Percentiles rank a stretch among this genome's conserved stretches.
phyloP scores from a whole-genome alignment of 495 filamentous ascomycete species.

The Cenococcum geophilum region DNA sequence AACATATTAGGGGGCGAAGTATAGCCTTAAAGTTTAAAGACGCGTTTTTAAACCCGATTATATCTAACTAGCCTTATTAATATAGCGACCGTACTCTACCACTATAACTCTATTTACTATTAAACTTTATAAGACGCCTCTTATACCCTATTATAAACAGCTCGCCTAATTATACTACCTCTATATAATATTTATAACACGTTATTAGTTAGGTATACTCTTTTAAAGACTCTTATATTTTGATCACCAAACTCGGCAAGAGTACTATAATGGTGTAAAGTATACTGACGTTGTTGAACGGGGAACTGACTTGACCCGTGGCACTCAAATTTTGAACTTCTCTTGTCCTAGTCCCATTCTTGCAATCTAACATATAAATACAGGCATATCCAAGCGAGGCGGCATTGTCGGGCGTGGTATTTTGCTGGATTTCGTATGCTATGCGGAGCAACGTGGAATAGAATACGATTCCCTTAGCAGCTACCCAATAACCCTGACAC shows the following conservation, averaged over 20 bases:
- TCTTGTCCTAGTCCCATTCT: neutral
- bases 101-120: no score
- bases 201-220: no score
- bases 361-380: neutral
- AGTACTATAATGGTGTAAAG: conserved; percentile 5
- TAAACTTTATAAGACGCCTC: no score
- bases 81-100: no score
- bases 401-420: conserved; percentile 51
- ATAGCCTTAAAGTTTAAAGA: no score
- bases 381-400: conserved; percentile 22
- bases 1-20: no score
- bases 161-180: no score
- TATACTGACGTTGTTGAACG: neutral
- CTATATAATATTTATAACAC: no score
- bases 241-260: neutral
- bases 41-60: no score
- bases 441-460: conserved; percentile 40
- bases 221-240: no score
- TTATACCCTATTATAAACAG: no score
- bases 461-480: conserved; percentile 40
- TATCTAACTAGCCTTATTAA: no score
- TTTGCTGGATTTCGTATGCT: conserved; percentile 47
- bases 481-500: conserved; percentile 39
- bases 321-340: neutral
- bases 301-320: neutral